Conservation (phyloP, 1,284 basidiomycete genomes). For the Sphaerobolus stellatus region DNA sequence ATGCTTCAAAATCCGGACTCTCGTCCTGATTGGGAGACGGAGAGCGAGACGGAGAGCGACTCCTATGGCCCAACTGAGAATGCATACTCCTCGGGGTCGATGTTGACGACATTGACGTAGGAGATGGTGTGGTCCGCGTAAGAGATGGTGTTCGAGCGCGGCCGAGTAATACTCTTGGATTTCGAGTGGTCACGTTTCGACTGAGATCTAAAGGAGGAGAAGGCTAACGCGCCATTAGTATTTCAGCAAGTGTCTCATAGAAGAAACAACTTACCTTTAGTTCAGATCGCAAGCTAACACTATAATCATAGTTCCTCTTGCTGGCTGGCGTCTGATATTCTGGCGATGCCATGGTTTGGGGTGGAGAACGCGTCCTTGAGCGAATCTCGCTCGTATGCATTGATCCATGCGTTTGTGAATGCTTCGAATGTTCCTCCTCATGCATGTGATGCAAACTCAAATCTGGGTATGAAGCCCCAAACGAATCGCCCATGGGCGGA, state of each 20-base stretch:
- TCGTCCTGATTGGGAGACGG: constrained; percentile 45
- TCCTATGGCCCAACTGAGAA: constrained; percentile 38
- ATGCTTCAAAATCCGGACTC: constrained; percentile 9
- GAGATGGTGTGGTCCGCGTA: constrained; percentile 62
- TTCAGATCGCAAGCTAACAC: constrained; percentile 62
- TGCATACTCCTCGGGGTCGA: constrained; percentile 65
- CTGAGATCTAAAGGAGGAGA: constrained; percentile 64
- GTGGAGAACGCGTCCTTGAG: constrained; percentile 56
- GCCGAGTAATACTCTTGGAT: constrained; percentile 36
- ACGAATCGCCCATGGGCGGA: constrained; percentile 1
- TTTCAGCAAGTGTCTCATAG: background rate
- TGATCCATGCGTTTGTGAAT: constrained; percentile 37
- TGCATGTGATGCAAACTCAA: constrained; percentile 31
- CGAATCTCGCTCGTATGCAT: constrained; percentile 58
- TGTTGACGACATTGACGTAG: constrained; percentile 56
- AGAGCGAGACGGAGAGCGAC: constrained; percentile 56
- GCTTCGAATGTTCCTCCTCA: constrained; percentile 26
- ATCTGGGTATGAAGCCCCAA: constrained; percentile 43
- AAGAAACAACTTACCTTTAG: constrained; percentile 47
- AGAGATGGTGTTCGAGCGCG: constrained; percentile 72
- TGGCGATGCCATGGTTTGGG: constrained; percentile 34
- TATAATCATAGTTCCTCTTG: constrained; percentile 60
- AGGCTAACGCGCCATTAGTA: constrained; percentile 34
- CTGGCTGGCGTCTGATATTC: constrained; percentile 37
- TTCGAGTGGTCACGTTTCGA: constrained; percentile 61